Evolutionary conservation across 176 grass and related monocot species (phyloP).

Genomic region (Calamus simplicifolius): DNA sequence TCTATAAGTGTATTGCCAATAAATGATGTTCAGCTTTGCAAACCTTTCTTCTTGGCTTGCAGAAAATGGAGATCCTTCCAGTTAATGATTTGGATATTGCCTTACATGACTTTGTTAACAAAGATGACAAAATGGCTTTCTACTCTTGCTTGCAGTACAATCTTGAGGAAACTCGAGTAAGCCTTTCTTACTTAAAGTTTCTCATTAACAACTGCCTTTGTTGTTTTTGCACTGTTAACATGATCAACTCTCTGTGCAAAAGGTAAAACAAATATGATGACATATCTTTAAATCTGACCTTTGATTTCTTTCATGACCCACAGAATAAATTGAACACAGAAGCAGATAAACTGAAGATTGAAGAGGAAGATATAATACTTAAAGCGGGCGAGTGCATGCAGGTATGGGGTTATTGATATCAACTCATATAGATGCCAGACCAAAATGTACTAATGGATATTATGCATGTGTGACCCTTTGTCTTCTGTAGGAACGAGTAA

Average conservation of each 20-base stretch:
- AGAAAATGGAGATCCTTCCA: conserved; percentile 63
- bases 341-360: conserved; percentile 21
- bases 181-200: background rate
- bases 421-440: background rate
- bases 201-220: background rate
- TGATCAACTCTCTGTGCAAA: no score
- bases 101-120: conserved; percentile 66
- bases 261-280: background rate
- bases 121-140: conserved; percentile 57
- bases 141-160: conserved; percentile 43
- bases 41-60: conserved; percentile 16
- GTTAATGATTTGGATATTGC: conserved; percentile 56
- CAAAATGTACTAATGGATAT: background rate
- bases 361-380: conserved; percentile 32
- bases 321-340: conserved; percentile 43
- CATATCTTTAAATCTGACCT: background rate
- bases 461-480: conserved; percentile 13
- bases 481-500: conserved; percentile 24
- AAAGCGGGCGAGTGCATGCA: conserved; percentile 84
- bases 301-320: conserved; percentile 19
- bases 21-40: background rate
- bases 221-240: background rate
- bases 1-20: no score
- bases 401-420: conserved; percentile 26
- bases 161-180: conserved; percentile 52